Conservation (phyloP, 2,329 filamentous ascomycete species). For the Aspergillus fijiensis region DNA sequence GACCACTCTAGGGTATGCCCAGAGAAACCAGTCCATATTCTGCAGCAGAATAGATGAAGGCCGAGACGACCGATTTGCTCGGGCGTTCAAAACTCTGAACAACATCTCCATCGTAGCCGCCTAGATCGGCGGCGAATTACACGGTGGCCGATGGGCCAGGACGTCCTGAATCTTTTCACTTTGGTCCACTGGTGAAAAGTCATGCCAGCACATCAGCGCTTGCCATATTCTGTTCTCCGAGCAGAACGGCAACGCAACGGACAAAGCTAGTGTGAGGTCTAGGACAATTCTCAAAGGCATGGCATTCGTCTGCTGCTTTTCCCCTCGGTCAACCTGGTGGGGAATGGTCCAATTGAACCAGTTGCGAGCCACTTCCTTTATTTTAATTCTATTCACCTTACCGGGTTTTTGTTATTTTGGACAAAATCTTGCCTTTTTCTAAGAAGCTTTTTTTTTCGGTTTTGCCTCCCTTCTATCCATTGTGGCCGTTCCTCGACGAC, state of each 20-base stretch:
- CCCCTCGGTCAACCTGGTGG: conserved; percentile 17
- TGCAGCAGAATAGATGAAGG: conserved; percentile 20
- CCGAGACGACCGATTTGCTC: conserved; percentile 18
- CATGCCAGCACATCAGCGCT: conserved; percentile 80
- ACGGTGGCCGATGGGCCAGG: conserved; percentile 47
- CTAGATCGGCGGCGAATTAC: conserved; percentile 40
- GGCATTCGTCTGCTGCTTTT: conserved; percentile 12
- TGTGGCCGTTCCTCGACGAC: conserved; percentile 5
- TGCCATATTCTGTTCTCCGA: conserved; percentile 17
- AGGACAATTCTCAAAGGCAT: conserved; percentile 18
- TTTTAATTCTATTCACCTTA: conserved; percentile 5
- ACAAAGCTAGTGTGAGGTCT: conserved; percentile 18
- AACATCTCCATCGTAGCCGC: conserved; percentile 32
- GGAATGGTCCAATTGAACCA: conserved; percentile 21
- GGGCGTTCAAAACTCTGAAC: conserved; percentile 16
- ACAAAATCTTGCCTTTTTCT: conserved; percentile 1
- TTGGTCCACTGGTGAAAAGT: conserved; percentile 77
- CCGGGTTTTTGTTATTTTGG: neutral
- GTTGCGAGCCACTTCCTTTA: conserved; percentile 17
- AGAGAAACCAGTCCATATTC: conserved; percentile 20
- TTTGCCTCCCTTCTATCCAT: conserved; percentile 10
- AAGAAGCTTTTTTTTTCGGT: neutral
- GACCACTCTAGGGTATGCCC: conserved; percentile 9
- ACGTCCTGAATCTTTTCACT: conserved; percentile 54
- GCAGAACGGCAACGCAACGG: conserved; percentile 18